Percentiles rank a stretch among this genome's conserved stretches.
phyloP scores from a whole-genome alignment of 2,329 filamentous ascomycete genomes.

The Sporothrix pseudoabietina region DNA sequence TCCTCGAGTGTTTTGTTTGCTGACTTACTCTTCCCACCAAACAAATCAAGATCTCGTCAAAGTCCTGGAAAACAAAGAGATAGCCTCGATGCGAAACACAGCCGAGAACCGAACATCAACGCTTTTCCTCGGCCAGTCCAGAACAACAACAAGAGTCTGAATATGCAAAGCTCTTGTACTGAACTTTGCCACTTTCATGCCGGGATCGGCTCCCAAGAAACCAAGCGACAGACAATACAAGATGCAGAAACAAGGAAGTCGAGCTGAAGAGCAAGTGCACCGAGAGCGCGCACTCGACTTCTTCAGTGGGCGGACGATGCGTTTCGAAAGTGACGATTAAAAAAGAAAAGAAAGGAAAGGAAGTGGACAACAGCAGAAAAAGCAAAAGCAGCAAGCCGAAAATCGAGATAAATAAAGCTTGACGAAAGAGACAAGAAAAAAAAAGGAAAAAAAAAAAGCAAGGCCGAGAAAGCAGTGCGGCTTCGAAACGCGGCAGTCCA shows the following conservation, averaged over 20 bases:
- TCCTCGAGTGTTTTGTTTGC: background rate
- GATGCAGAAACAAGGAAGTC: background rate
- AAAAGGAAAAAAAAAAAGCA: background rate
- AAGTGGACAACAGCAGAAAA: no score
- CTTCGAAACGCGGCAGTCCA: slow-evolving; percentile 13
- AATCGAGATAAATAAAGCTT: background rate
- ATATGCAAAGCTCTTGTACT: background rate
- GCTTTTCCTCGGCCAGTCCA: background rate
- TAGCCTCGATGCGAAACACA: background rate
- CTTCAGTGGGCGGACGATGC: background rate
- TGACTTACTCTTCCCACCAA: background rate
- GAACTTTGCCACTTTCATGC: slow-evolving; percentile 20
- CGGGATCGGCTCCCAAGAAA: background rate
- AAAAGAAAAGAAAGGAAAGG: background rate
- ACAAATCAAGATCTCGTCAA: no score
- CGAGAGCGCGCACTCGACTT: background rate
- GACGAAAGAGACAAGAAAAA: background rate
- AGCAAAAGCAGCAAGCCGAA: background rate
- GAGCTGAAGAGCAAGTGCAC: background rate
- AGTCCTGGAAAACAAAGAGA: background rate
- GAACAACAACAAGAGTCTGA: slow-evolving; percentile 11
- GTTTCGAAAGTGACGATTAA: background rate
- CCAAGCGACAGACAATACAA: background rate
- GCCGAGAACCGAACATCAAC: background rate
- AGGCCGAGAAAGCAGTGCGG: background rate